Base-by-base conservation (phyloP, 306 rosid genomes). In the Vachellia pachyceras region DNA sequence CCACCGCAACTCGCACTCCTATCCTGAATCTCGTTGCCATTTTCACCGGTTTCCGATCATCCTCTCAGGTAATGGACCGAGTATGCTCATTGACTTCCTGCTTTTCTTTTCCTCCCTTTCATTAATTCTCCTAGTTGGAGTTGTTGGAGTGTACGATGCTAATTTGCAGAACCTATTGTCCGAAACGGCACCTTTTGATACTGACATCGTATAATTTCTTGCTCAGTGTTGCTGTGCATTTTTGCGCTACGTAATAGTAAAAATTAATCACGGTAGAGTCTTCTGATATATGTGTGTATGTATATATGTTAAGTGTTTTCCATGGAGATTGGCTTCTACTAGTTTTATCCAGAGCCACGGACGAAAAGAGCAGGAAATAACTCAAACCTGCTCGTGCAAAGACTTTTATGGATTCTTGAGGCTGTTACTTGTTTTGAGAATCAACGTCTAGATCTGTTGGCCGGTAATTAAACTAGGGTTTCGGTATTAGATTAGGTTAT, bases 401-500 rank as follows among this genome's bases (percentile, higher is more conserved):
- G 60, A 10, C 5, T 12, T 13, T 39, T 29, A 63, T 25, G 39
- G 46, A 79, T 39, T 69, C 12, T 29, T 22, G 66, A 72, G 78
- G 39, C 40, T 50, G 45, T 10, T 54, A 15, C 64, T 25, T 73
- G 46, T 40, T 52, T 13, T 18, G 70, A 72, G 47, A 77, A 64
- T 37, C 23, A 77, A 1, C 35, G 8, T 15, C 13, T 50, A 77
- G 84, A 75, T 81, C 84, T 39, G 47, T 69, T 46, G 33, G 42
- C 20, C 20, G 52, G 36, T 12, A 66, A 49, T 47, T 39, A 25
- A 47, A 45, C 77, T 84, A 79, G 84, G 84, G 87, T 84, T 83
- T 73, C 65, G 18, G 12, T 81, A 0, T 29, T 35, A 35, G 47
- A 25, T 14, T 42, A 46, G 29, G 57, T 23, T 44, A 14, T 18